phyloP scores from a whole-genome alignment of 208 protist species.

The Crithidia sp. region DNA sequence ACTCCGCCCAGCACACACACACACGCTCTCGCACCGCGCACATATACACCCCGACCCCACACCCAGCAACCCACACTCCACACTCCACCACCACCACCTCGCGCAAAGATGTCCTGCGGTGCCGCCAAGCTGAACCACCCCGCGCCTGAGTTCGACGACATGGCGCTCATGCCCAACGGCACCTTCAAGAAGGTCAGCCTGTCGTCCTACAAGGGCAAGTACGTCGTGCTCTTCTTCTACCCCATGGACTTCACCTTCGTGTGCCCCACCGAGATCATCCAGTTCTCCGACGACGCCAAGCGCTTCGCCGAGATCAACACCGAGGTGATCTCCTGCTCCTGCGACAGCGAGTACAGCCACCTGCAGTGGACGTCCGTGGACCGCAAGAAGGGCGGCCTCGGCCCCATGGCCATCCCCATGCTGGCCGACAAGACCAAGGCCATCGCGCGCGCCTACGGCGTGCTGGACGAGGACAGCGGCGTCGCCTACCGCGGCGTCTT shows the following conservation, averaged over 20 bases:
- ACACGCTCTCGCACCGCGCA: too few species aligned
- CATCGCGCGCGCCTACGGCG: conserved; percentile 93
- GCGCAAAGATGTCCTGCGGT: conserved; percentile 16
- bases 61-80: not conserved
- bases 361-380: conserved; percentile 95
- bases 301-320: conserved; percentile 90
- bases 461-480: conserved; percentile 92
- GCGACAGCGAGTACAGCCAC: conserved; percentile 96
- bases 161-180: conserved; percentile 93
- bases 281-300: conserved; percentile 93
- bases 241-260: conserved; percentile 98
- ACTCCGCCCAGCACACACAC: not conserved
- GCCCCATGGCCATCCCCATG: conserved; percentile 95
- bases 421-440: conserved; percentile 95
- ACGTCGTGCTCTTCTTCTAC: conserved; percentile 97
- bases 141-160: conserved; percentile 90
- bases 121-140: conserved; percentile 73
- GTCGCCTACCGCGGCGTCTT: conserved; percentile 94
- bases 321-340: conserved; percentile 93
- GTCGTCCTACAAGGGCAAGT: conserved; percentile 93
- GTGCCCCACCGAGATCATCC: conserved; percentile 97
- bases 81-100: not conserved
- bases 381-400: conserved; percentile 98
- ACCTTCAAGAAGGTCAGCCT: conserved; percentile 94
- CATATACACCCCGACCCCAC: too few species aligned